Conservation (phyloP, 495 filamentous ascomycete species). For the Annulohypoxylon moriforme region DNA sequence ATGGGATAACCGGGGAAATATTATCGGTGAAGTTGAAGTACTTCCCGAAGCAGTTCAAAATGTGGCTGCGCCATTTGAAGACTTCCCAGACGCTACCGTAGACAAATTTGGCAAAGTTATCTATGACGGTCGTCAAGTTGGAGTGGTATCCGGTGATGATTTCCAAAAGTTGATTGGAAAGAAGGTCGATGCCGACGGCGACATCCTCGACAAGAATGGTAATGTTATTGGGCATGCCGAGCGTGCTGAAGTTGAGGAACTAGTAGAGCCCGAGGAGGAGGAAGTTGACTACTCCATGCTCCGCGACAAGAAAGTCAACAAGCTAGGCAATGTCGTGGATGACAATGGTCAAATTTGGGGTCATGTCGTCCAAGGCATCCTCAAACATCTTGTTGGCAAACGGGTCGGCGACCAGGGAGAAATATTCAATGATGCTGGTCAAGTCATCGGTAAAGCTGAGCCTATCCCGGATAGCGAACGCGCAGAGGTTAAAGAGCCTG, state of each 20-base stretch:
- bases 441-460: constrained; percentile 79
- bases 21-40: constrained; percentile 78
- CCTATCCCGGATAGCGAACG: constrained; percentile 78
- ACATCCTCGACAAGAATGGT: constrained; percentile 71
- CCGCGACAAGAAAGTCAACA: constrained; percentile 77
- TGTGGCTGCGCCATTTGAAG: constrained; percentile 77
- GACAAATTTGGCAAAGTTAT: constrained; percentile 77
- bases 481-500: constrained; percentile 71
- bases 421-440: constrained; percentile 78
- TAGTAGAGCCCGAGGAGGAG: constrained; percentile 56
- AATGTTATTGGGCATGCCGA: constrained; percentile 70
- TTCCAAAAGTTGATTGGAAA: constrained; percentile 67
- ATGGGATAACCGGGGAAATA: constrained; percentile 76
- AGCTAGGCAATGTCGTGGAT: constrained; percentile 79
- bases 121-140: constrained; percentile 76
- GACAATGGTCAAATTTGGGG: constrained; percentile 77
- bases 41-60: constrained; percentile 73
- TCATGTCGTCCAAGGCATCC: constrained; percentile 73
- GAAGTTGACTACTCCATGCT: constrained; percentile 71
- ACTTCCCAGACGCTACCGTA: constrained; percentile 76
- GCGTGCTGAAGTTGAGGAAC: constrained; percentile 58
- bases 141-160: constrained; percentile 75
- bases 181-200: constrained; percentile 69
- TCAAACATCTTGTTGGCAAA: constrained; percentile 74
- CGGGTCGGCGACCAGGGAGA: constrained; percentile 77